phyloP scores from a whole-genome alignment of 768 basidiomycete genomes.

The Candolleomyces aberdarensis region DNA sequence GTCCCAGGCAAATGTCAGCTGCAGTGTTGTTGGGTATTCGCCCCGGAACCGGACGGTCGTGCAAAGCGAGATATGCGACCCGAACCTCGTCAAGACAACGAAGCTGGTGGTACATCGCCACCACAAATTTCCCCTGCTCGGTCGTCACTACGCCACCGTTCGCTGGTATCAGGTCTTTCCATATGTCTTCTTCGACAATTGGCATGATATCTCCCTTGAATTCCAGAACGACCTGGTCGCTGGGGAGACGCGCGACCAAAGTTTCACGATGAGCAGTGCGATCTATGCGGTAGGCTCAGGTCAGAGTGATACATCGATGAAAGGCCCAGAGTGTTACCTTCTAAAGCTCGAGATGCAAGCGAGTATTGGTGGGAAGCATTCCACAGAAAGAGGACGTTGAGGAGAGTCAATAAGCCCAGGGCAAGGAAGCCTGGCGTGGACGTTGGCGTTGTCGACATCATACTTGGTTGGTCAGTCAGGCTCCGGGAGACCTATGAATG shows the following conservation, averaged over 20 bases:
- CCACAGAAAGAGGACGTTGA: neutral
- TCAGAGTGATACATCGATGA: neutral
- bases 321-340: neutral
- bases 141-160: neutral
- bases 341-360: neutral
- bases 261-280: neutral
- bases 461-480: no score
- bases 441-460: neutral
- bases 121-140: neutral
- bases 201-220: neutral
- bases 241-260: neutral
- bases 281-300: neutral
- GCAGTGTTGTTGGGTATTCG: neutral
- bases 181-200: neutral
- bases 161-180: neutral
- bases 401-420: neutral
- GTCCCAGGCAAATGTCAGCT: neutral
- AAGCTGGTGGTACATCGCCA: slow-evolving; percentile 2
- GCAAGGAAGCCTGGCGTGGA: neutral
- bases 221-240: neutral
- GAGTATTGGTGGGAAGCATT: neutral
- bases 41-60: neutral
- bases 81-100: neutral
- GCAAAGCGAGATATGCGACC: neutral
- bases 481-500: no score